Percentiles rank a stretch among this genome's conserved stretches.
These are phyloP conservation scores for Phaeosphaeriaceae sp. DNA, from an alignment of 2,329 filamentous ascomycete genomes.

Conservation along the genomic window DNA sequence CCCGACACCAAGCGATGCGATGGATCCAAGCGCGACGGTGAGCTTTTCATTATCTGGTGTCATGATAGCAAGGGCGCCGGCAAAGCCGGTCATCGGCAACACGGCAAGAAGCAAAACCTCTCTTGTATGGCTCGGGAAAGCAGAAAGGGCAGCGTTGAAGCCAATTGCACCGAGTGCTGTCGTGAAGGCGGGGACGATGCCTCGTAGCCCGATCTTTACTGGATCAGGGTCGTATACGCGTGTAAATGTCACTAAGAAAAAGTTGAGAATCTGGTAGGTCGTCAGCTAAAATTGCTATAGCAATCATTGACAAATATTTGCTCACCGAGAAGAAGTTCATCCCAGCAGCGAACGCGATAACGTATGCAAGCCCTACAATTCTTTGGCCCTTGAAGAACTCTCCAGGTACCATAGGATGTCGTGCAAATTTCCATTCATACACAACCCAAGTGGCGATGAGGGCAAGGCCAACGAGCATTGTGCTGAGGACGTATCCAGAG, in stretches of 20 bases:
- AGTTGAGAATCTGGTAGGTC: conserved; percentile 26
- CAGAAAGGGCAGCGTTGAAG: conserved; percentile 38
- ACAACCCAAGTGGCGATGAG: conserved; percentile 44
- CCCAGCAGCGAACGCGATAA: conserved; percentile 45
- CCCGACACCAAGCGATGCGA: conserved; percentile 48
- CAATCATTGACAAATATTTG: not conserved
- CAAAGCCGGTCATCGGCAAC: conserved; percentile 40
- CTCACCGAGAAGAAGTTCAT: conserved; percentile 39
- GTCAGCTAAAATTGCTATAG: not conserved
- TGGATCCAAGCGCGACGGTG: conserved; percentile 35
- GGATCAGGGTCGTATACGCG: conserved; percentile 39
- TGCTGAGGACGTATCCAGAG: conserved; percentile 46
- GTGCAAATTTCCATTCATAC: conserved; percentile 49
- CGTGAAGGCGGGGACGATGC: conserved; percentile 30
- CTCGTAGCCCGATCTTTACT: conserved; percentile 40
- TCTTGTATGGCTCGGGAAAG: conserved; percentile 29
- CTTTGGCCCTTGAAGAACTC: conserved; percentile 44
- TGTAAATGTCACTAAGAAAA: conserved; percentile 39
- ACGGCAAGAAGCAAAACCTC: conserved; percentile 40
- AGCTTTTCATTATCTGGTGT: conserved; percentile 41
- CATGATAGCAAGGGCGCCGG: conserved; percentile 37
- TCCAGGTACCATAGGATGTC: conserved; percentile 49
- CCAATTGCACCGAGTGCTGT: conserved; percentile 38
- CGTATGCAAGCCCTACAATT: conserved; percentile 39
- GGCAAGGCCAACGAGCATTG: conserved; percentile 44